phyloP scores from a whole-genome alignment of 2,329 filamentous ascomycete genomes.

The Teratosphaeria viscida region DNA sequence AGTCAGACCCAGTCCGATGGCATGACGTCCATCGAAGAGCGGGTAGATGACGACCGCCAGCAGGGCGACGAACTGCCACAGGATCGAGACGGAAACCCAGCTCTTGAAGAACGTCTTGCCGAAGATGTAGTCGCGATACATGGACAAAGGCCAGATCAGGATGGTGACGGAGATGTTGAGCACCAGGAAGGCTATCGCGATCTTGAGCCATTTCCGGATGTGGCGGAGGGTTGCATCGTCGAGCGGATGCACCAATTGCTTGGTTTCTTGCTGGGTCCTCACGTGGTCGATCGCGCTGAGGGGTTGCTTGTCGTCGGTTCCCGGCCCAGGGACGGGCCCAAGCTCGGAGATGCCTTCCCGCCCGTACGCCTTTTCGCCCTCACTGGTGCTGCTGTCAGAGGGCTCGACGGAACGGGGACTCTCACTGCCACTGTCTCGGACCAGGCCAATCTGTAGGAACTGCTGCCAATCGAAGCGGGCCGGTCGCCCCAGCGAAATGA shows the following conservation, averaged over 20 bases:
- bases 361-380: not conserved
- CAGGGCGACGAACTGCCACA: not conserved
- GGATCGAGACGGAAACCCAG: not conserved
- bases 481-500: not conserved
- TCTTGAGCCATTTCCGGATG: not conserved
- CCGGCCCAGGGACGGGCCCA: not conserved
- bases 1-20: not conserved
- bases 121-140: not conserved
- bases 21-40: not conserved
- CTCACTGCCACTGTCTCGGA: not conserved
- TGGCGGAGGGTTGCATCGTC: not conserved
- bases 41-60: not conserved
- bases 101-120: not conserved
- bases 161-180: not conserved
- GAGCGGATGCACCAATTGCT: not conserved
- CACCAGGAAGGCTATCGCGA: not conserved
- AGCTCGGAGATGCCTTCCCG: too few relatives aligned
- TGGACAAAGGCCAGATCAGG: not conserved
- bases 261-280: not conserved
- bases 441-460: not conserved
- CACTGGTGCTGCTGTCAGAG: not conserved
- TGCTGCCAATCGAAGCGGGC: not conserved
- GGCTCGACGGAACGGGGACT: not conserved
- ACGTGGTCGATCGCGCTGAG: not conserved
- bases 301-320: not conserved